Percentiles rank a stretch among this genome's conserved stretches.
Conservation (phyloP, 78 protist species). For the Paulinella micropora region DNA sequence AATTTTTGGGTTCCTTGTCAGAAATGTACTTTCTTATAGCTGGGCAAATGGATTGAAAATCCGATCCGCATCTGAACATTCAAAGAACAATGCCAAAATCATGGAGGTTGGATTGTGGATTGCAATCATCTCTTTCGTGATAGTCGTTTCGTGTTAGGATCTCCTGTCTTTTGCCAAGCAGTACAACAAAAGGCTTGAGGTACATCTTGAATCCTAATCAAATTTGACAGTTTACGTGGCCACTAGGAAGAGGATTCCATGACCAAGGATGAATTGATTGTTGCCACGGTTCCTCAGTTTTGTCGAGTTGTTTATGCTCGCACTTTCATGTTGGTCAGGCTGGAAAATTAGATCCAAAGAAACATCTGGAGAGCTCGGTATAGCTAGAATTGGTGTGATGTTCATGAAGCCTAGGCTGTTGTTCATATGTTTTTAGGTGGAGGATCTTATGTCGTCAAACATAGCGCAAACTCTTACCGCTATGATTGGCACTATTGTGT, state of each 20-base stretch:
- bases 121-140: no score
- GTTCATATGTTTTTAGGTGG: neutral
- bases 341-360: slow-evolving; percentile 68
- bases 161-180: slow-evolving; percentile 54
- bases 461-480: slow-evolving; percentile 79
- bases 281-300: slow-evolving; percentile 3
- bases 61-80: slow-evolving; percentile 51
- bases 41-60: slow-evolving; percentile 56
- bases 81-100: slow-evolving; percentile 51
- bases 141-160: no score
- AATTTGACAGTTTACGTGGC: neutral
- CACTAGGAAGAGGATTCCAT: neutral
- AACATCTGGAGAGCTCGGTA: slow-evolving; percentile 56
- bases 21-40: slow-evolving; percentile 39
- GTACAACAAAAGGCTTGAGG: slow-evolving; percentile 46
- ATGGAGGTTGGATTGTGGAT: no score
- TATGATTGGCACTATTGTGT: slow-evolving; percentile 83
- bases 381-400: slow-evolving; percentile 54
- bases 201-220: neutral
- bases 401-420: no score
- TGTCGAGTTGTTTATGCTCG: neutral
- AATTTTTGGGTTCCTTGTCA: neutral
- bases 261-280: slow-evolving; percentile 6
- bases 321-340: slow-evolving; percentile 9
- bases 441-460: slow-evolving; percentile 70